A percentile compares a stretch with the other conserved stretches of the same genome.
phyloP scores from a whole-genome alignment of 2,329 filamentous ascomycete species.

The Fusarium miscanthi region DNA sequence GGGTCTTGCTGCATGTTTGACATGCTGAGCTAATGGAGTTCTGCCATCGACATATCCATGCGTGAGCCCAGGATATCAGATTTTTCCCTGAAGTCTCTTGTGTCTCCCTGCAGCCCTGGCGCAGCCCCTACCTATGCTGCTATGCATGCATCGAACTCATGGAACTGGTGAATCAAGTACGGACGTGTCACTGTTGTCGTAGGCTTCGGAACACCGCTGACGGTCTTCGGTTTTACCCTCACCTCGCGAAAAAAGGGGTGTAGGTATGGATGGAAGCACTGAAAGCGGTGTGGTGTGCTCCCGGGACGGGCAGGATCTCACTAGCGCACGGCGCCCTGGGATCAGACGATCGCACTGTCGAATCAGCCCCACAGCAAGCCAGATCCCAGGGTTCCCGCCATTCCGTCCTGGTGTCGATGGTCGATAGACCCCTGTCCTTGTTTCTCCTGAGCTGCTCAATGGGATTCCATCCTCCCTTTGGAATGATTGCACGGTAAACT shows the following conservation, averaged over 20 bases:
- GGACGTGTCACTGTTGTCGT: neutral
- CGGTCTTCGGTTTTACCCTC: neutral
- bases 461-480: neutral
- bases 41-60: conserved; percentile 40
- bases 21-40: conserved; percentile 37
- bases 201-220: neutral
- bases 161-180: neutral
- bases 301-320: conserved; percentile 48
- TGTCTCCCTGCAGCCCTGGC: neutral
- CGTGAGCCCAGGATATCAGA: conserved; percentile 30
- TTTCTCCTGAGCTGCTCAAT: conserved; percentile 32
- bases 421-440: conserved; percentile 33
- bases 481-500: neutral
- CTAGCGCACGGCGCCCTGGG: conserved; percentile 43
- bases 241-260: conserved; percentile 16
- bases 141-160: neutral
- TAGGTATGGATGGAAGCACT: conserved; percentile 6
- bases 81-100: neutral
- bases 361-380: conserved; percentile 42
- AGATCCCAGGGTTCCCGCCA: conserved; percentile 47
- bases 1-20: conserved; percentile 40
- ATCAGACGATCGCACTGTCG: conserved; percentile 47
- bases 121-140: neutral
- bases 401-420: conserved; percentile 34
- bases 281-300: conserved; percentile 42